Conservation (phyloP, 1,284 basidiomycete species). For the Trametes polyzona region DNA sequence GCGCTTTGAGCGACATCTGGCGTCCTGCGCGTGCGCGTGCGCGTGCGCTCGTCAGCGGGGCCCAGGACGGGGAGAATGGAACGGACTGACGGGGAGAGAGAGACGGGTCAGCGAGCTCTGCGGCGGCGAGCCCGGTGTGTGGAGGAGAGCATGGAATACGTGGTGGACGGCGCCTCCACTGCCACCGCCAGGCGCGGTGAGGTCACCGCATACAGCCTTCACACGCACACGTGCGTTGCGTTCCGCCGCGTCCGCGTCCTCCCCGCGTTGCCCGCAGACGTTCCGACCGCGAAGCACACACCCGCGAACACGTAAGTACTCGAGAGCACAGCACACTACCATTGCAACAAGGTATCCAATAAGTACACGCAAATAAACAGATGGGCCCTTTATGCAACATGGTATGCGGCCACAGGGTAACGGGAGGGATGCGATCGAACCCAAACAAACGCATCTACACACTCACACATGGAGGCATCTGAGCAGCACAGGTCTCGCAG, state of each 20-base stretch:
- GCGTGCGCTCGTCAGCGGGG: neutral
- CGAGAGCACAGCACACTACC: neutral
- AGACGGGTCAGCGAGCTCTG: conserved; percentile 20
- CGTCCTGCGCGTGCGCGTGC: neutral
- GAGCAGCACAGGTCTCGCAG: neutral
- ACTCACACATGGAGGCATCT: conserved; percentile 1
- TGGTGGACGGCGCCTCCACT: conserved; percentile 19
- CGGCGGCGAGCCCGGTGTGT: conserved; percentile 21
- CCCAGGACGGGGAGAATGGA: neutral
- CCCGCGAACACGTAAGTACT: neutral
- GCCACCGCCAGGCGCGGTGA: conserved; percentile 18
- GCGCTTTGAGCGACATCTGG: conserved; percentile 62
- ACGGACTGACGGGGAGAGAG: conserved; percentile 3
- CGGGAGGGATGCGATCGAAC: neutral
- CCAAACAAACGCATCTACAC: neutral
- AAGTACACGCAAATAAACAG: neutral
- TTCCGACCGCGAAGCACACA: neutral
- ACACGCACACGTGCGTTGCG: conserved; percentile 20
- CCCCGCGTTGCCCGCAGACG: neutral
- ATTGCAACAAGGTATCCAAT: neutral
- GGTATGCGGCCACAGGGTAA: neutral
- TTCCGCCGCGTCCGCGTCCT: neutral
- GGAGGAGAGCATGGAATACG: conserved; percentile 29
- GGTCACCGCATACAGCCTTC: conserved; percentile 27
- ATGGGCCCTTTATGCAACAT: neutral